A percentile compares a stretch with the other conserved stretches of the same genome.
These are phyloP conservation scores for Draba incana DNA, from an alignment of 345 rosid species.

Conservation along the genomic window DNA sequence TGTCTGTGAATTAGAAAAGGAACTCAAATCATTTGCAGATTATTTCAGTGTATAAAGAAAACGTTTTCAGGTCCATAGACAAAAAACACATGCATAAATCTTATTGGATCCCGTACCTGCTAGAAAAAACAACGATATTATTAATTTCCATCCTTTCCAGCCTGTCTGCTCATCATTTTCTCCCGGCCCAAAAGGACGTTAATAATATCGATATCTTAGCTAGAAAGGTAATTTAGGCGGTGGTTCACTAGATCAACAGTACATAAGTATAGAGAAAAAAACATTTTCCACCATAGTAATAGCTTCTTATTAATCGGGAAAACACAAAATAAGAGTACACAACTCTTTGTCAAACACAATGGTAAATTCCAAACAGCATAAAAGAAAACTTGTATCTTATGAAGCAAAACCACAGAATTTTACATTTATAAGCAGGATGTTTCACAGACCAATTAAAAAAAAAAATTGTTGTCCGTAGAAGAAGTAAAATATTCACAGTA, in stretches of 20 bases:
- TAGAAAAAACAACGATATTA: slow-evolving; percentile 27
- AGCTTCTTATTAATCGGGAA: slow-evolving; percentile 5
- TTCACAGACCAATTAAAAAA: slow-evolving; percentile 54
- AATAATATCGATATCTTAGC: slow-evolving; percentile 15
- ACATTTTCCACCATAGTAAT: slow-evolving; percentile 3
- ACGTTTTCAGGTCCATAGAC: too few species aligned
- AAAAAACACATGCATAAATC: too few species aligned
- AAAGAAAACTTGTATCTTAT: background rate
- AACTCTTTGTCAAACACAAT: slow-evolving; percentile 15
- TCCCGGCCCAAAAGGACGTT: slow-evolving; percentile 1
- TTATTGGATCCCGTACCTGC: slow-evolving; percentile 95
- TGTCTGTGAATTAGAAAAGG: too few species aligned
- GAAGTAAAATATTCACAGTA: too few species aligned
- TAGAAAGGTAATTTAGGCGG: slow-evolving; percentile 12
- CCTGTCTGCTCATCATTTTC: slow-evolving; percentile 15
- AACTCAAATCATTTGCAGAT: too few species aligned
- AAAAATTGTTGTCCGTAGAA: too few species aligned
- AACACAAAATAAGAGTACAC: slow-evolving; percentile 30
- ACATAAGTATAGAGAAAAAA: background rate
- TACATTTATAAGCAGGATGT: slow-evolving; percentile 11
- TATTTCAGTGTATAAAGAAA: too few species aligned
- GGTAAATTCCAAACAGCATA: slow-evolving; percentile 12
- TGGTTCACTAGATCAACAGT: slow-evolving; percentile 20
- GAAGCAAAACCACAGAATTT: slow-evolving; percentile 17
- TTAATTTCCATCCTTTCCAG: slow-evolving; percentile 6